Base-by-base conservation (phyloP, 1,284 basidiomycete species). In the Sphaerobolus stellatus region DNA sequence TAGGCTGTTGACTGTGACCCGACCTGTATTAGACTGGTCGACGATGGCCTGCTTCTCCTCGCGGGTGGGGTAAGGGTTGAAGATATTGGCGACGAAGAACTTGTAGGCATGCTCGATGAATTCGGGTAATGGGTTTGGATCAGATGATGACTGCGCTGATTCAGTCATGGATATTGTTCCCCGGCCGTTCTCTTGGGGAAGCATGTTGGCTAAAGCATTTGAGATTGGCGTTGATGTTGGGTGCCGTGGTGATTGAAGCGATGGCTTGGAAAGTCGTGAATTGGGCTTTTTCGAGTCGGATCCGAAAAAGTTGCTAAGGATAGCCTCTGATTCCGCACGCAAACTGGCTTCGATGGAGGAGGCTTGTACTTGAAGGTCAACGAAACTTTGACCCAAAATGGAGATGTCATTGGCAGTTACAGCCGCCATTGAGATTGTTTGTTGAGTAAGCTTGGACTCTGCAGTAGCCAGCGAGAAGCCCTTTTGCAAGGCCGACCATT, bases 11-110 rank as follows among this genome's bases (percentile, higher is more conserved):
- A 68, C 11, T 0, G 67, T 24, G 1, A 59, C 66, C 1, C 63
- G 58, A 0, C 70, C 60, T 1, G 50, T 50, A 0, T 36, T 47
- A 0, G 72, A 47, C 2, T 36, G 20, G 20, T 48, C 45, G 16
- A 48, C 62, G 7, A 81, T 64, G 0, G 45, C 34, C 8, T 62
- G 56, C 30, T 74, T 74, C 0, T 66, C 22, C 0, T 60, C 48
- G 4, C 59, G 61, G 0, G 74, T 61, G 0, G 81, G 81, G 50
- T 82, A 83, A 0, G 81, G 81, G 46, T 81, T 75, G 43, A 77
- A 70, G 1, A 82, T 47, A 53, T 83, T 76, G 0, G 68, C 50
- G 2, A 79, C 5, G 0, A 83, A 53, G 45, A 46, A 53, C 29
- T 47, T 53, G 29, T 53, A 53, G 24, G 52, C 52, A 18, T 53